Percentiles rank a stretch among this genome's conserved stretches.
phyloP scores from a whole-genome alignment of 192 early-diverging fungal species.

The Martensiomyces pterosporus region DNA sequence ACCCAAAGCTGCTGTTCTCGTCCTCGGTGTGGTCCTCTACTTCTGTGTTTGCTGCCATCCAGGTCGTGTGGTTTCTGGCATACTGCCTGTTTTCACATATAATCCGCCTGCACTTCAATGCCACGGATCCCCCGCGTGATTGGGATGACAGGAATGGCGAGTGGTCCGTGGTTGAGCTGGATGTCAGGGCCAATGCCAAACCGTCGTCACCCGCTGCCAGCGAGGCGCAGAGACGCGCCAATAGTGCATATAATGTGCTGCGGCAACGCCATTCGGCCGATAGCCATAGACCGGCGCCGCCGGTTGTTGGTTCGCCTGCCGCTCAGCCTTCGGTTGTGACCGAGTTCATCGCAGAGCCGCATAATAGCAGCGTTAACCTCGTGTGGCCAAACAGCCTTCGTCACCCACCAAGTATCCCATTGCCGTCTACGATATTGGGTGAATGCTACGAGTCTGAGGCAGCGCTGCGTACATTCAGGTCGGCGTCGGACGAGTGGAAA shows the following conservation, averaged over 20 bases:
- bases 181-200: constrained; percentile 28
- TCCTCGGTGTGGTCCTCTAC: constrained; percentile 44
- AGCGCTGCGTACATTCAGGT: neutral
- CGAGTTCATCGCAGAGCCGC: neutral
- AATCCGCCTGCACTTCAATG: constrained; percentile 41
- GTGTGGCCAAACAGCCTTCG: too few species aligned
- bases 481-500: constrained; percentile 29
- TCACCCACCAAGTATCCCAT: too few species aligned
- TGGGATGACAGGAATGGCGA: constrained; percentile 51
- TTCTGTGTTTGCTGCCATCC: constrained; percentile 45
- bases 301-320: too few species aligned
- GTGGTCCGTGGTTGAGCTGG: constrained; percentile 45
- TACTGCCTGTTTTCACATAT: constrained; percentile 47
- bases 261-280: too few species aligned
- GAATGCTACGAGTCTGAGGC: constrained; percentile 6
- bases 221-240: neutral
- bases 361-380: neutral
- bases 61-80: constrained; percentile 45
- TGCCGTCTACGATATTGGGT: too few species aligned
- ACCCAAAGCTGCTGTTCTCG: constrained; percentile 47
- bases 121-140: constrained; percentile 45
- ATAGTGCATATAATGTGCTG: neutral
- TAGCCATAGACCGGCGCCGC: too few species aligned
- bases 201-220: too few species aligned
- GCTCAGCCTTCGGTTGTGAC: neutral